Evolutionary conservation across 345 rosid genomes (phyloP).

Genomic region (Iberis pinnata): DNA sequence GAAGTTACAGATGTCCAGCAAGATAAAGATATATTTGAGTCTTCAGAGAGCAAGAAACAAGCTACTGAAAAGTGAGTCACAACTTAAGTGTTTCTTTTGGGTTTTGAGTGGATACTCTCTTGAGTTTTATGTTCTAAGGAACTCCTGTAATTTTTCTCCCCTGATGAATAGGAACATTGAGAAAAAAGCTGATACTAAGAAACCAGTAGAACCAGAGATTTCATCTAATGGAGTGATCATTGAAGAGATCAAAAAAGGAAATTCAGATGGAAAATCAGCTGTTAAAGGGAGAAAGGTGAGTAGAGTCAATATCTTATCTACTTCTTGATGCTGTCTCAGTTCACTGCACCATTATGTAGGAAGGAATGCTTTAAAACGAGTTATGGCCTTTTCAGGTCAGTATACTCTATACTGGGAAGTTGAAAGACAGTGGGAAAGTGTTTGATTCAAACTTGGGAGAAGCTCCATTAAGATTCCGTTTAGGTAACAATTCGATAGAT

Average conservation of each 20-base stretch:
- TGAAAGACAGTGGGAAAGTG: conserved; percentile 41
- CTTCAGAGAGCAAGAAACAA: conserved; percentile 12
- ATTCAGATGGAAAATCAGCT: conserved; percentile 40
- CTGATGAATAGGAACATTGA: conserved; percentile 22
- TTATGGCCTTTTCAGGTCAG: conserved; percentile 38
- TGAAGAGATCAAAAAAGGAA: conserved; percentile 41
- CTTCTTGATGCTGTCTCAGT: conserved; percentile 9
- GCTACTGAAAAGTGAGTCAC: conserved; percentile 13
- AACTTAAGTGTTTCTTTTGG: background rate
- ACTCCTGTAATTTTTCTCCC: conserved; percentile 1
- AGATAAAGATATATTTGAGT: background rate
- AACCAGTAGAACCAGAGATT: conserved; percentile 15
- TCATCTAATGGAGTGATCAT: conserved; percentile 36
- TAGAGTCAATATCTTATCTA: conserved; percentile 1
- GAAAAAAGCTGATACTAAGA: conserved; percentile 17
- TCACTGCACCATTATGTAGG: background rate
- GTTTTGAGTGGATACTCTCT: background rate
- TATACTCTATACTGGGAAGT: conserved; percentile 40
- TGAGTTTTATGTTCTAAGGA: background rate
- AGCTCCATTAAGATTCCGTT: conserved; percentile 36
- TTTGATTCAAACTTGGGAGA: conserved; percentile 43
- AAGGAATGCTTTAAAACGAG: background rate
- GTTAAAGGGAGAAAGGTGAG: conserved; percentile 45
- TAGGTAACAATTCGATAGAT: conserved; percentile 36
- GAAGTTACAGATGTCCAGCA: conserved; percentile 24